Percentiles rank a stretch among this genome's conserved stretches.
These are phyloP conservation scores for Lecanicillium sp. DNA, from an alignment of 2,329 filamentous ascomycete species.

Conservation along the genomic window DNA sequence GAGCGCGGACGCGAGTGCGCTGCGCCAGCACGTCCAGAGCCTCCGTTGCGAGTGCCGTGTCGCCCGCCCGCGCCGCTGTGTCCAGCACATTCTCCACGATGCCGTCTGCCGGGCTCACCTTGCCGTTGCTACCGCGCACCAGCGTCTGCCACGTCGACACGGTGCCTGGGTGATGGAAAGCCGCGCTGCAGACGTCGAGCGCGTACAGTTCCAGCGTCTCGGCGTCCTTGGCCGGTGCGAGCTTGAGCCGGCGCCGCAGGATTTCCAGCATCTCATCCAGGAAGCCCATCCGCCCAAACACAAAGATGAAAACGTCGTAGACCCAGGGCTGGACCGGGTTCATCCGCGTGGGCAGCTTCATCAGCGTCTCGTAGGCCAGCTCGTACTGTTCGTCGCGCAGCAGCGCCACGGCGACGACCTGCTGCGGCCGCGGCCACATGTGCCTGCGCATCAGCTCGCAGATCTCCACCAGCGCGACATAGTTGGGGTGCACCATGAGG, in stretches of 20 bases:
- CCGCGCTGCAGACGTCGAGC: conserved; percentile 66
- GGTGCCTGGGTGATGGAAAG: conserved; percentile 58
- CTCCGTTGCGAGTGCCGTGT: conserved; percentile 62
- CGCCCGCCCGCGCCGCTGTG: conserved; percentile 62
- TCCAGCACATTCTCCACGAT: conserved; percentile 64
- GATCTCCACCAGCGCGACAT: conserved; percentile 64
- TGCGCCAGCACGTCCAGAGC: conserved; percentile 50
- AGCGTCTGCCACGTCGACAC: conserved; percentile 64
- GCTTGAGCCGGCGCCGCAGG: conserved; percentile 48
- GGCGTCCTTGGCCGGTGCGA: conserved; percentile 28
- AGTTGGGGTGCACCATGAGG: conserved; percentile 80
- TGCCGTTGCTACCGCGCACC: conserved; percentile 41
- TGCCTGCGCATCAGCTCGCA: conserved; percentile 66
- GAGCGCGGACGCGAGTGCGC: conserved; percentile 45
- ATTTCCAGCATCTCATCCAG: conserved; percentile 70
- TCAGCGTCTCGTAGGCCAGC: conserved; percentile 65
- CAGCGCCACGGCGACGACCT: conserved; percentile 65
- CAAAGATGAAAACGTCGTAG: conserved; percentile 69
- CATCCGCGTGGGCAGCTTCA: conserved; percentile 55
- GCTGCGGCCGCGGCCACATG: conserved; percentile 56
- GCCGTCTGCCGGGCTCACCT: conserved; percentile 47
- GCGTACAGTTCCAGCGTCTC: conserved; percentile 61
- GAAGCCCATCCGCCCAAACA: conserved; percentile 65
- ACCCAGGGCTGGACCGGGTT: conserved; percentile 63
- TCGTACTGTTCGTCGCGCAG: conserved; percentile 80